Conservation (phyloP, 1,284 basidiomycete species). For the Austroboletus niveus region DNA sequence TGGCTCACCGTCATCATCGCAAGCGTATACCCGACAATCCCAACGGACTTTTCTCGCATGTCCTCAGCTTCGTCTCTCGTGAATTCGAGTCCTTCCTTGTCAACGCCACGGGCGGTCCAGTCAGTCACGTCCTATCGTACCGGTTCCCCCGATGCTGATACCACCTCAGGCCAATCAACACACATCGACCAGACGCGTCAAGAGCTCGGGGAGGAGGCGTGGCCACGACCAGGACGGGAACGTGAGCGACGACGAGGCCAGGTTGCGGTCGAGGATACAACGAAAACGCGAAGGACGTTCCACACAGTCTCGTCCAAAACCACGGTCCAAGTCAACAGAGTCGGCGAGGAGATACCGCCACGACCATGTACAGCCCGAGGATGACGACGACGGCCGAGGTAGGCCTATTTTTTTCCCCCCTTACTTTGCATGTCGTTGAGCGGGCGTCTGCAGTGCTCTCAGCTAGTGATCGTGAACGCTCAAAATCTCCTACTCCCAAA, state of each 20-base stretch:
- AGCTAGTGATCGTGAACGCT: conserved; percentile 20
- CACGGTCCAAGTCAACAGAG: conserved; percentile 23
- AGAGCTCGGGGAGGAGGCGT: conserved; percentile 5
- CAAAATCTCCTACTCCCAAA: conserved; percentile 23
- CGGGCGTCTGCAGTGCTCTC: conserved; percentile 18
- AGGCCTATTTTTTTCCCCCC: not conserved
- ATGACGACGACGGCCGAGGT: conserved; percentile 22
- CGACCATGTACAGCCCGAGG: conserved; percentile 2
- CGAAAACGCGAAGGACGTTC: conserved; percentile 10
- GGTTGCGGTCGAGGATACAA: conserved; percentile 4
- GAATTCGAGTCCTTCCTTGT: conserved; percentile 69
- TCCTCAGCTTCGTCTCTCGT: conserved; percentile 65
- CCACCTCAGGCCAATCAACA: conserved; percentile 15
- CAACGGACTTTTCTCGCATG: conserved; percentile 57
- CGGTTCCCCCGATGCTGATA: conserved; percentile 5
- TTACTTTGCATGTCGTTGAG: conserved; percentile 2
- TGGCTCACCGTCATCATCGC: conserved; percentile 9
- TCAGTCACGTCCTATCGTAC: conserved; percentile 12
- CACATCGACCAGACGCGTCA: conserved; percentile 8
- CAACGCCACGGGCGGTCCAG: conserved; percentile 50
- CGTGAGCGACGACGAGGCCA: conserved; percentile 15
- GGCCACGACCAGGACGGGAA: conserved; percentile 8
- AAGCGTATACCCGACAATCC: not conserved
- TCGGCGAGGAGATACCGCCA: conserved; percentile 2
- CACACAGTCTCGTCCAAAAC: conserved; percentile 16